Conservation (phyloP, 495 filamentous ascomycete genomes). For the Penicillium cosmopolitanum region DNA sequence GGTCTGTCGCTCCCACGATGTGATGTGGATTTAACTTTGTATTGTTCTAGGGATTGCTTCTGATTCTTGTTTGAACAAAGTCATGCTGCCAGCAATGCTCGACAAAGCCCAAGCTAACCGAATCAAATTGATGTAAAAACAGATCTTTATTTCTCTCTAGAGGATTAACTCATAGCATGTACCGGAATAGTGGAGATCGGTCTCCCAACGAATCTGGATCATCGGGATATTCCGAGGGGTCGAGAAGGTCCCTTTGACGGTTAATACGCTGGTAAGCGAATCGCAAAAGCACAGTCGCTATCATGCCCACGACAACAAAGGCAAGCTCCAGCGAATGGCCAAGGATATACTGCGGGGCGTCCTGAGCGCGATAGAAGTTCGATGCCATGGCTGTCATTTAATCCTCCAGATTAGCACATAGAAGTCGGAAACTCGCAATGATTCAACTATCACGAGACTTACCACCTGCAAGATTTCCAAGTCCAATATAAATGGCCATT, state of each 20-base stretch:
- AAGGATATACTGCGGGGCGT: slow-evolving; percentile 65
- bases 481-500: slow-evolving; percentile 76
- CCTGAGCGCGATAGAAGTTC: slow-evolving; percentile 72
- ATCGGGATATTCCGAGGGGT: slow-evolving; percentile 46
- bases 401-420: neutral
- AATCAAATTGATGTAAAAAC: neutral
- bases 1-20: no score
- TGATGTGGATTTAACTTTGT: no score
- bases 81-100: neutral
- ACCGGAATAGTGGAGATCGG: slow-evolving; percentile 66
- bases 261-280: slow-evolving; percentile 64
- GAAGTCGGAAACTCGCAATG: neutral
- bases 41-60: no score
- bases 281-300: slow-evolving; percentile 59
- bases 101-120: neutral
- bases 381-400: slow-evolving; percentile 61
- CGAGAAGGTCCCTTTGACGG: slow-evolving; percentile 56
- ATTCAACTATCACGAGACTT: neutral
- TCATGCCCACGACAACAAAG: slow-evolving; percentile 64
- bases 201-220: slow-evolving; percentile 66
- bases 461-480: slow-evolving; percentile 71
- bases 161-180: slow-evolving; percentile 40
- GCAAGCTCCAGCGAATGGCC: slow-evolving; percentile 72
- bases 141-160: neutral
- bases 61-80: no score